These are phyloP conservation scores for Ustilago tritici DNA, from an alignment of 1,284 basidiomycete genomes.

Conservation along the genomic window DNA sequence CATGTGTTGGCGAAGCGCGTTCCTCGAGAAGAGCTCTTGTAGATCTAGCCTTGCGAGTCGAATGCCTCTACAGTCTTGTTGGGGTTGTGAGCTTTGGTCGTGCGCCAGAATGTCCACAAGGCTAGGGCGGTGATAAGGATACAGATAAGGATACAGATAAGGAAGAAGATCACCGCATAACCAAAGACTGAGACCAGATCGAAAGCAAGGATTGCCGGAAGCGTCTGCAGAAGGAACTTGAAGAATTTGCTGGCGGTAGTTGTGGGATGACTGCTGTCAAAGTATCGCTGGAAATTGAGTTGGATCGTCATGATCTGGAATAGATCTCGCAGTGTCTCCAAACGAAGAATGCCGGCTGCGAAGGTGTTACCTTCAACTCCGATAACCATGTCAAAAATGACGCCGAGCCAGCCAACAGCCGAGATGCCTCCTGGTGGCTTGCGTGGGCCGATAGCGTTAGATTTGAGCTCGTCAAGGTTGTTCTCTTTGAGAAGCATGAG, in stretches of 20 bases:
- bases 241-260: slow-evolving; percentile 22
- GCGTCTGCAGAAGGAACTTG: slow-evolving; percentile 50
- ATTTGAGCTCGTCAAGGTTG: slow-evolving; percentile 63
- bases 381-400: slow-evolving; percentile 62
- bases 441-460: slow-evolving; percentile 63
- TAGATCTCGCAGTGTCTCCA: slow-evolving; percentile 59
- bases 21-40: slow-evolving; percentile 47
- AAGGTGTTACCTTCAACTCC: slow-evolving; percentile 62
- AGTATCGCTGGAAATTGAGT: slow-evolving; percentile 46
- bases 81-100: slow-evolving; percentile 59
- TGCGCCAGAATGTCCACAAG: slow-evolving; percentile 52
- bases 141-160: slow-evolving; percentile 52
- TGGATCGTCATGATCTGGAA: slow-evolving; percentile 60
- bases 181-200: slow-evolving; percentile 64
- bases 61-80: slow-evolving; percentile 62
- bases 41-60: slow-evolving; percentile 60
- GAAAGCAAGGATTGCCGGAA: slow-evolving; percentile 58
- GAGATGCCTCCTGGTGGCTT: slow-evolving; percentile 59
- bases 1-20: slow-evolving; percentile 59
- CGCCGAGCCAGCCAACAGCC: slow-evolving; percentile 51
- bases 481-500: slow-evolving; percentile 60
- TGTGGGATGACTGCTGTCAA: slow-evolving; percentile 33
- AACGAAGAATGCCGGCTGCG: slow-evolving; percentile 58
- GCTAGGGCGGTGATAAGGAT: slow-evolving; percentile 41
- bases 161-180: slow-evolving; percentile 56